Conservation (phyloP, 306 rosid genomes). For the Medicago lupulina region DNA sequence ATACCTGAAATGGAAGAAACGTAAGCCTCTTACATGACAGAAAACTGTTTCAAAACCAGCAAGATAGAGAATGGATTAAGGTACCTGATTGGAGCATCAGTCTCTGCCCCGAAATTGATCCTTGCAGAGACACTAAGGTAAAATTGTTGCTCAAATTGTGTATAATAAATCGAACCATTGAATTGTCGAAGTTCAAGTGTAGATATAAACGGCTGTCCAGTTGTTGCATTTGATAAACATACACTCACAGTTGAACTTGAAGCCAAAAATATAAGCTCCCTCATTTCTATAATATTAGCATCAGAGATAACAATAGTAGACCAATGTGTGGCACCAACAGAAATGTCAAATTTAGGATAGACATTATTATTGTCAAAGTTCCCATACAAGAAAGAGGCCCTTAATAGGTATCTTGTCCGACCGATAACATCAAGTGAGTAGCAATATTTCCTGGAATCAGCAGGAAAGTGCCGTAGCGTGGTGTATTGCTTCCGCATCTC, state of each 20-base stretch:
- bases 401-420: slow-evolving; percentile 84
- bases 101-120: slow-evolving; percentile 95
- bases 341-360: slow-evolving; percentile 90
- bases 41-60: slow-evolving; percentile 25
- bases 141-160: slow-evolving; percentile 67
- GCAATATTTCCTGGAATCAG: slow-evolving; percentile 87
- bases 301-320: slow-evolving; percentile 89
- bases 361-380: slow-evolving; percentile 85
- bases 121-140: slow-evolving; percentile 96
- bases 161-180: slow-evolving; percentile 83
- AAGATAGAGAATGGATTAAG: slow-evolving; percentile 17
- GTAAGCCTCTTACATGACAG: not conserved
- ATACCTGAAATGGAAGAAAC: slow-evolving; percentile 64
- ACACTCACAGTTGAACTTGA: slow-evolving; percentile 71
- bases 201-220: slow-evolving; percentile 93
- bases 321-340: slow-evolving; percentile 96
- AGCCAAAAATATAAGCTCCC: slow-evolving; percentile 91
- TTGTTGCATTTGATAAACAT: slow-evolving; percentile 94
- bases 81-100: slow-evolving; percentile 79
- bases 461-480: slow-evolving; percentile 80
- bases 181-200: slow-evolving; percentile 96
- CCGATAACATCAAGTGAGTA: slow-evolving; percentile 75
- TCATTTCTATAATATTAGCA: slow-evolving; percentile 62
- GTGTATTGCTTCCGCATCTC: slow-evolving; percentile 76
- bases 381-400: slow-evolving; percentile 91